Base-by-base conservation (phyloP, 2,329 filamentous ascomycete genomes). In the Sclerotinia minor region DNA sequence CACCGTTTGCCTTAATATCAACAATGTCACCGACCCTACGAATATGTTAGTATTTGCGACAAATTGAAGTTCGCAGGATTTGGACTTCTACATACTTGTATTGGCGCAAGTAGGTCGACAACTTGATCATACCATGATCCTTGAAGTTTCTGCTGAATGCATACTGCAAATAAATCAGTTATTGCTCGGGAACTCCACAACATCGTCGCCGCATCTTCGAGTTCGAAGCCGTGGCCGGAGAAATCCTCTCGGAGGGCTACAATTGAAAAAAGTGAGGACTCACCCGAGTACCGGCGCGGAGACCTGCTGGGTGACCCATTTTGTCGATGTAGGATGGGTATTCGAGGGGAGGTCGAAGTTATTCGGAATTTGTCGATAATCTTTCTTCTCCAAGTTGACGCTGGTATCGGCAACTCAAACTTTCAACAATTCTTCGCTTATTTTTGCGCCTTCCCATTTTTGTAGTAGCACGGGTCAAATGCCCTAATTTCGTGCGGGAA, bases 1-100 rank as follows among this genome's bases (percentile, higher is more conserved):
- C 95, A 90, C 94, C 95, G 86, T 99, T 98, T 80, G 91, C 92
- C 85, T 96, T 96, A 82, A 99, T 92, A 82, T 99, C 95, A 80
- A 99, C 95, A 78, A 98, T 97, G 80, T 99, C 95, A 82, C 95
- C 95, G 80, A 99, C 95, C 82, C 89, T 92, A 78, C 71, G 74
- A 69, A 74, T 70, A 63, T 73, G 79, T 89, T 79, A 87, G 82
- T 77, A 70, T 19, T 74, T 67, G 26, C 24, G n/a, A 35, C 4
- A 24, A 41, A 21, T 32, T 41, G 21, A 50, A 38, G 38, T 59
- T 68, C 67, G 61, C 24, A 13, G 32, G 35, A 24, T 19, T 65
- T 24, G 47, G 29, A 32, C 53, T 50, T 53, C 38, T 57, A 78
- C 86, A 78, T 84, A 92, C 89, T 90, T 92, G 91, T 96, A 98